phyloP scores from a whole-genome alignment of 345 rosid genomes.

The Populus alba region DNA sequence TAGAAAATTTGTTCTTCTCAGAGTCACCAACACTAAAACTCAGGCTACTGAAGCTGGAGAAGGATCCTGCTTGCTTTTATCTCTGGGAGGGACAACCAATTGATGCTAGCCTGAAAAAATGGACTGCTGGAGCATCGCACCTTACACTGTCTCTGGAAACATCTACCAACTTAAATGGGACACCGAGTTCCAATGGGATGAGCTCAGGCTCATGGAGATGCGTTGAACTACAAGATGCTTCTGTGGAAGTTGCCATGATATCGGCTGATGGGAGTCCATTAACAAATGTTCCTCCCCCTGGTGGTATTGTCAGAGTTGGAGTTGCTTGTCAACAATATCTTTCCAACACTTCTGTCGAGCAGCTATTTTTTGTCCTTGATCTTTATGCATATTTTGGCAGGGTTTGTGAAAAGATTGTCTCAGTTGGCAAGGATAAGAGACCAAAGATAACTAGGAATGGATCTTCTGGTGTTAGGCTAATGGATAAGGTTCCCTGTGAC shows the following conservation, averaged over 20 bases:
- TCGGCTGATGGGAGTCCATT: conserved; percentile 91
- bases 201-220: conserved; percentile 71
- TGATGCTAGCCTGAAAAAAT: conserved; percentile 96
- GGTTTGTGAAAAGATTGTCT: conserved; percentile 78
- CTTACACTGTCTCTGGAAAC: conserved; percentile 81
- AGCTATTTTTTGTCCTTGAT: conserved; percentile 86
- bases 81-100: conserved; percentile 88
- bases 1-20: conserved; percentile 67
- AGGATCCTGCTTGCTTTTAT: conserved; percentile 95
- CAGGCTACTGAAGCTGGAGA: conserved; percentile 74
- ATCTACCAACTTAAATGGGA: conserved; percentile 33
- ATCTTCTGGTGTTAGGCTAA: conserved; percentile 46
- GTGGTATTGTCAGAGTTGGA: conserved; percentile 85
- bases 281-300: conserved; percentile 85
- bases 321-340: conserved; percentile 81
- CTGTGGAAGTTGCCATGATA: conserved; percentile 79
- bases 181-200: conserved; percentile 29
- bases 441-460: conserved; percentile 27
- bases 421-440: conserved; percentile 59
- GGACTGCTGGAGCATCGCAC: conserved; percentile 64
- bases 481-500: conserved; percentile 95
- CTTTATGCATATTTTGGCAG: conserved; percentile 74
- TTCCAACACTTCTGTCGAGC: conserved; percentile 92
- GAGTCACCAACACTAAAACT: conserved; percentile 83
- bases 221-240: conserved; percentile 69